Percentiles rank a stretch among this genome's conserved stretches.
phyloP scores from a whole-genome alignment of 2,329 filamentous ascomycete species.

The Zasmidium angulare region DNA sequence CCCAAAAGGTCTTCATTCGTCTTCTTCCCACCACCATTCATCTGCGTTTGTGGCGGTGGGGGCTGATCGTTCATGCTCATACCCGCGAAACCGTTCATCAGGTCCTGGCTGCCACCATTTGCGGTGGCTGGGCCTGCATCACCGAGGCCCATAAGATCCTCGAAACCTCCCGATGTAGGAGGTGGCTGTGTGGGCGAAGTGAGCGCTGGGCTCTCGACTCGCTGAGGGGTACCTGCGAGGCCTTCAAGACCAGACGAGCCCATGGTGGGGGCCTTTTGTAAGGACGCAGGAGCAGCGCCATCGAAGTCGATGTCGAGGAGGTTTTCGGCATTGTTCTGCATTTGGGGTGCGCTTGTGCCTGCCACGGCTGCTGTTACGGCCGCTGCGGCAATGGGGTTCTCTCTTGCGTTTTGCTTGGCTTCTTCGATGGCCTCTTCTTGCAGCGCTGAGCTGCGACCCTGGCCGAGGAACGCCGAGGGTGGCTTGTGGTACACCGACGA shows the following conservation, averaged over 20 bases:
- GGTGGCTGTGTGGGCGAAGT: slow-evolving; percentile 41
- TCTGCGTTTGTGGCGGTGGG: slow-evolving; percentile 64
- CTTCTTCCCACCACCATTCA: slow-evolving; percentile 46
- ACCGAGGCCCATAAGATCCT: slow-evolving; percentile 75
- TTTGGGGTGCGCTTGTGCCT: slow-evolving; percentile 37
- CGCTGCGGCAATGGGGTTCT: slow-evolving; percentile 90
- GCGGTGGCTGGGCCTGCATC: slow-evolving; percentile 31
- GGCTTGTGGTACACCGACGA: slow-evolving; percentile 99
- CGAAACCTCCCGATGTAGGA: slow-evolving; percentile 61
- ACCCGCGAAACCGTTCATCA: slow-evolving; percentile 81
- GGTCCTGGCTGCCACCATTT: slow-evolving; percentile 45
- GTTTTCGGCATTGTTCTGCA: slow-evolving; percentile 85
- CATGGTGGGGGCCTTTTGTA: slow-evolving; percentile 62
- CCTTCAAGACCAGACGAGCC: slow-evolving; percentile 54
- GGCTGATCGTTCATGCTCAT: slow-evolving; percentile 72
- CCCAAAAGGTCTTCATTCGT: slow-evolving; percentile 57
- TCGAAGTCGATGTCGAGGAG: slow-evolving; percentile 96
- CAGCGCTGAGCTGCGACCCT: slow-evolving; percentile 89
- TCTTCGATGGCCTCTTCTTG: slow-evolving; percentile 96
- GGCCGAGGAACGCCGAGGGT: slow-evolving; percentile 95
- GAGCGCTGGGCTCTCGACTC: slow-evolving; percentile 62
- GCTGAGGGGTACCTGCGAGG: slow-evolving; percentile 64
- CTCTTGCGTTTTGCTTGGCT: slow-evolving; percentile 84
- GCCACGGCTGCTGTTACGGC: slow-evolving; percentile 66
- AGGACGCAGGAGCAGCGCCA: slow-evolving; percentile 84